Conservation (phyloP, 2,329 filamentous ascomycete species). For the Cladosporium sp. region DNA sequence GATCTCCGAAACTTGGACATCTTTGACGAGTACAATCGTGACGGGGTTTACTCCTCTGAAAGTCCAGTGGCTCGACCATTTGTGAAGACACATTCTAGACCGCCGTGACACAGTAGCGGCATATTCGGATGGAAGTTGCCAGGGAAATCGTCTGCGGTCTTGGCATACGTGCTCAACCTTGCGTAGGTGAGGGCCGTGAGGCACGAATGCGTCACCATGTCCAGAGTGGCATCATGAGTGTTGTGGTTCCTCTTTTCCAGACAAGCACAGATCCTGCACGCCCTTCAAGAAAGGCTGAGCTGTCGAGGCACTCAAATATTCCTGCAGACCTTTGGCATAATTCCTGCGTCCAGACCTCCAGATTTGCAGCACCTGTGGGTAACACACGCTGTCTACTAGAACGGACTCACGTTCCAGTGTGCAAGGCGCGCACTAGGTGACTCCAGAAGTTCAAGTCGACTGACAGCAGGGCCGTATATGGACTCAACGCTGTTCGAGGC, state of each 20-base stretch:
- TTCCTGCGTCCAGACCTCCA: neutral
- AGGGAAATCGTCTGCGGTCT: neutral
- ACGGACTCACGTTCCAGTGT: neutral
- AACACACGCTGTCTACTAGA: neutral
- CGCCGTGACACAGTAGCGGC: neutral
- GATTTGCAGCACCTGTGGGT: neutral
- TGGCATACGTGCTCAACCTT: constrained; percentile 1
- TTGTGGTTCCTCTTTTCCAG: neutral
- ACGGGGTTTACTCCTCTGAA: constrained; percentile 9
- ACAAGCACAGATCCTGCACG: neutral
- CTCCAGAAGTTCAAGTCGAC: neutral
- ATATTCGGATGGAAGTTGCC: constrained; percentile 1
- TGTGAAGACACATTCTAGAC: neutral
- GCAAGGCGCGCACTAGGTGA: neutral
- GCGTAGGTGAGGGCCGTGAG: neutral
- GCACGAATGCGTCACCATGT: neutral
- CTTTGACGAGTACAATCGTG: constrained; percentile 6
- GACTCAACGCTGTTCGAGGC: neutral
- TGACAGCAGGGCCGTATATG: neutral
- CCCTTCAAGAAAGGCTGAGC: neutral
- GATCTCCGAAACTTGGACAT: neutral
- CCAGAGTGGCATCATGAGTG: neutral
- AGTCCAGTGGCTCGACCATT: neutral
- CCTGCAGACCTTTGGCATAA: neutral
- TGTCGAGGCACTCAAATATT: neutral